A percentile compares a stretch with the other conserved stretches of the same genome.
These are phyloP conservation scores for Lentinula detonsa DNA, from an alignment of 768 basidiomycete species.

Conservation along the genomic window DNA sequence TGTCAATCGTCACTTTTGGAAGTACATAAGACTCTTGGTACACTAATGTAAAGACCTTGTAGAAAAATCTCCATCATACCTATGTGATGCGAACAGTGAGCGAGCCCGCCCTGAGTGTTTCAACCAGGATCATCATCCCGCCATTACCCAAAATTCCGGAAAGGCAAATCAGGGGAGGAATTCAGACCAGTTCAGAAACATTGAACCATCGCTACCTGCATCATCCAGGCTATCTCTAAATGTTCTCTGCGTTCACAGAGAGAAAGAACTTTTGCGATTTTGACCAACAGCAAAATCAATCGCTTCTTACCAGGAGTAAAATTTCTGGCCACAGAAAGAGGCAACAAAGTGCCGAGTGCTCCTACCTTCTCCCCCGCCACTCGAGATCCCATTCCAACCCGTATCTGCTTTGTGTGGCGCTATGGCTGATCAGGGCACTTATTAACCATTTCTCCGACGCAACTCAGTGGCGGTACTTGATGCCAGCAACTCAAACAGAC, in stretches of 20 bases:
- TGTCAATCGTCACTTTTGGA: not conserved
- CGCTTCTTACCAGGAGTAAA: no score
- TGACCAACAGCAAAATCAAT: not conserved
- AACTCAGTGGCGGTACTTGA: no score
- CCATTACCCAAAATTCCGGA: not conserved
- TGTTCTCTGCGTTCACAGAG: not conserved
- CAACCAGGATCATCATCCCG: not conserved
- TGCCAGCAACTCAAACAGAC: no score
- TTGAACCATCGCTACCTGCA: not conserved
- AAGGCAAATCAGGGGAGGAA: not conserved
- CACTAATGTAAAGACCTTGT: not conserved
- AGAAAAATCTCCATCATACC: not conserved
- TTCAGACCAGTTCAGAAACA: not conserved
- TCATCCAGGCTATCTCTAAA: not conserved
- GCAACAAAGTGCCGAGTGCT: no score
- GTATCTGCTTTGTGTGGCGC: not conserved
- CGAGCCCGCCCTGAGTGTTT: not conserved
- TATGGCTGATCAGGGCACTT: not conserved
- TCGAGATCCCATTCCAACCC: not conserved
- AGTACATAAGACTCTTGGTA: not conserved
- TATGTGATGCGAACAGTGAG: not conserved
- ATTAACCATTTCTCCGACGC: not conserved
- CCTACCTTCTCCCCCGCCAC: no score
- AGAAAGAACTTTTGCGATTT: not conserved
- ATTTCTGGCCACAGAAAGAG: no score